Conservation (phyloP, 2,329 filamentous ascomycete species). For the Trichoderma sp. region DNA sequence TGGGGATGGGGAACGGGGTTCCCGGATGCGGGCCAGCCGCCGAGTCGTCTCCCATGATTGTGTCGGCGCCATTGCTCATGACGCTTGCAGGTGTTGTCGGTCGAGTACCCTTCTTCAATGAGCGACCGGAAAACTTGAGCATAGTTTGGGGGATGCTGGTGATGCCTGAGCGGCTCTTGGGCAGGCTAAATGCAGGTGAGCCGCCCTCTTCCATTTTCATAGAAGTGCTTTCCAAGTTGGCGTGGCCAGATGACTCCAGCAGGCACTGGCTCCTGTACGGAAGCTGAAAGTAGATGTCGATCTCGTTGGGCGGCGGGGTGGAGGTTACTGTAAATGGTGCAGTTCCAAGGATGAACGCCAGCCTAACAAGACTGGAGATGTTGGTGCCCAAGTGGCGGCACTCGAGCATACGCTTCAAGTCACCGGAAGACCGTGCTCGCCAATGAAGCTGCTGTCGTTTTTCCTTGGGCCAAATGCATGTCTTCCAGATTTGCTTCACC, state of each 20-base stretch:
- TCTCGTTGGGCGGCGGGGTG: slow-evolving; percentile 42
- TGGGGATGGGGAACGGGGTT: slow-evolving; percentile 44
- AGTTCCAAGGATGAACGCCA: slow-evolving; percentile 47
- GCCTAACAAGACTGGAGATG: slow-evolving; percentile 44
- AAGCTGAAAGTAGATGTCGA: slow-evolving; percentile 42
- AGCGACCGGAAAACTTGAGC: slow-evolving; percentile 36
- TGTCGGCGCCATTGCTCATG: slow-evolving; percentile 26
- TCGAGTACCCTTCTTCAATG: slow-evolving; percentile 39
- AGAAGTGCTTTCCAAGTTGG: slow-evolving; percentile 23
- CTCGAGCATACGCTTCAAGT: slow-evolving; percentile 48
- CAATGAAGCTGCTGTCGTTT: slow-evolving; percentile 43
- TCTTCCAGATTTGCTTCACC: slow-evolving; percentile 49
- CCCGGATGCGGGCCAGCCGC: slow-evolving; percentile 42
- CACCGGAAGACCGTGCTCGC: slow-evolving; percentile 44
- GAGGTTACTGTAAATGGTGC: slow-evolving; percentile 40
- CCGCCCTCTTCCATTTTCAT: slow-evolving; percentile 34
- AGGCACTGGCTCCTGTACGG: slow-evolving; percentile 41
- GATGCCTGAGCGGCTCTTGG: slow-evolving; percentile 33
- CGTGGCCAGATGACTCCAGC: slow-evolving; percentile 37
- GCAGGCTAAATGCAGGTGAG: slow-evolving; percentile 28
- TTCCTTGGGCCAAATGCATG: slow-evolving; percentile 48
- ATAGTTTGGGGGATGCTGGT: slow-evolving; percentile 34
- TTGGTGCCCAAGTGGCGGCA: slow-evolving; percentile 45
- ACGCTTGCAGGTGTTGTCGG: slow-evolving; percentile 38
- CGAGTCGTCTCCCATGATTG: slow-evolving; percentile 39